Conservation (phyloP, 495 filamentous ascomycete species). For the Letharia lupina region DNA sequence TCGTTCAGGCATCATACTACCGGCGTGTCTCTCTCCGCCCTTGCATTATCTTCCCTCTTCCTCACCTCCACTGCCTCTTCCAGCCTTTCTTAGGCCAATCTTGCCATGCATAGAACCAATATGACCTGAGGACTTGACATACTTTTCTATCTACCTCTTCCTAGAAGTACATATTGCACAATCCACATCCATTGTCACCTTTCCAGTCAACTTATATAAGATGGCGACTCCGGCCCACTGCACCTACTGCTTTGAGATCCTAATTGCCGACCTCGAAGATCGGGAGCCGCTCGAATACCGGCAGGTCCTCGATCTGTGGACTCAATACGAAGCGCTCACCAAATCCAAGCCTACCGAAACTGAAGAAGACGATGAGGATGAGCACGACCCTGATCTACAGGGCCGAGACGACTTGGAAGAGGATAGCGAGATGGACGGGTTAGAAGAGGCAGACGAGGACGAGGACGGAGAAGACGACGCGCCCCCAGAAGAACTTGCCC, state of each 20-base stretch:
- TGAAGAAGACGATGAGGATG: conserved; percentile 18
- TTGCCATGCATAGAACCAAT: neutral
- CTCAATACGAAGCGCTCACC: conserved; percentile 36
- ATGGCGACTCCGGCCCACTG: conserved; percentile 86
- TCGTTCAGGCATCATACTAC: neutral
- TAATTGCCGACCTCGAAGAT: conserved; percentile 56
- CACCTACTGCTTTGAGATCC: conserved; percentile 82
- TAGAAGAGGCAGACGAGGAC: conserved; percentile 10
- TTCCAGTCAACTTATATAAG: neutral
- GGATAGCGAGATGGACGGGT: conserved; percentile 11
- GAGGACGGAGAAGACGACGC: conserved; percentile 23
- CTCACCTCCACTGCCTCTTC: neutral
- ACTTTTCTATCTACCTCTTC: too few relatives aligned
- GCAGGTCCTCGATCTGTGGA: conserved; percentile 67
- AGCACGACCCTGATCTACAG: conserved; percentile 8
- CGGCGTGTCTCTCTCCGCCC: neutral
- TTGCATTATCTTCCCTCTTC: neutral
- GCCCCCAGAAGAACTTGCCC: conserved; percentile 13
- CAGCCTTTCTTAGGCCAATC: neutral
- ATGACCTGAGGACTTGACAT: neutral
- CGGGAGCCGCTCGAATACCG: conserved; percentile 49
- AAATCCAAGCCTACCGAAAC: conserved; percentile 15
- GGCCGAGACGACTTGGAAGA: conserved; percentile 11
- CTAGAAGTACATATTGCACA: too few relatives aligned
- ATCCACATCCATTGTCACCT: neutral